Evolutionary conservation across 148 eudicot genomes (phyloP).

Genomic region (Limonium bicolor): DNA sequence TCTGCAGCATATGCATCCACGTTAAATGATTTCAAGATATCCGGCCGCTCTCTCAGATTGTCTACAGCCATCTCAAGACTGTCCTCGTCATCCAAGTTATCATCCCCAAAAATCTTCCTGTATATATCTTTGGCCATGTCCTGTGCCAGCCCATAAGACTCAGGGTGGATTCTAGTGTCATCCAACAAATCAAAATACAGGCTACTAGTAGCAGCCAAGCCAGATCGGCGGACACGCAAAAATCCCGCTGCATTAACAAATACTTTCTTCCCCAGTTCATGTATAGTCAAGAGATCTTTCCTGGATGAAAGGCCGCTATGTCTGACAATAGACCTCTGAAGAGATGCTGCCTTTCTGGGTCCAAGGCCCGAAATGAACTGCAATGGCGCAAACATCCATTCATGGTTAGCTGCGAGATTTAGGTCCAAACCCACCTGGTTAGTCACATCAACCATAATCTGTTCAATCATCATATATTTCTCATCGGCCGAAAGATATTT

Average conservation of each 20-base stretch:
- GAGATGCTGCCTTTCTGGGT: slow-evolving; percentile 84
- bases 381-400: slow-evolving; percentile 86
- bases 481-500: slow-evolving; percentile 80
- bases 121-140: slow-evolving; percentile 90
- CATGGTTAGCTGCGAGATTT: slow-evolving; percentile 84
- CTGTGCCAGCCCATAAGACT: slow-evolving; percentile 84
- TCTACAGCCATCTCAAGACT: slow-evolving; percentile 83
- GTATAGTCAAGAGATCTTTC: slow-evolving; percentile 63
- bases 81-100: slow-evolving; percentile 70
- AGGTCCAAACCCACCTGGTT: slow-evolving; percentile 96
- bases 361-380: slow-evolving; percentile 98
- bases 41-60: slow-evolving; percentile 74
- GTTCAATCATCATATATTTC: slow-evolving; percentile 87
- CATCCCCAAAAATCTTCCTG: slow-evolving; percentile 43
- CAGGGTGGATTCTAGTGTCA: slow-evolving; percentile 98
- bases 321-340: slow-evolving; percentile 74
- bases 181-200: slow-evolving; percentile 85
- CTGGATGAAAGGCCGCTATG: slow-evolving; percentile 60
- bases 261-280: slow-evolving; percentile 80
- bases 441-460: slow-evolving; percentile 91
- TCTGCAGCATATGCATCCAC: slow-evolving; percentile 63
- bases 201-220: slow-evolving; percentile 64
- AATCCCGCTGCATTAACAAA: slow-evolving; percentile 91
- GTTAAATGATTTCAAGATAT: slow-evolving; percentile 39
- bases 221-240: slow-evolving; percentile 82